Percentiles rank a stretch among this genome's conserved stretches.
phyloP scores from a whole-genome alignment of 1,139 yeast species.

The Geotrichum citri-aurantii region DNA sequence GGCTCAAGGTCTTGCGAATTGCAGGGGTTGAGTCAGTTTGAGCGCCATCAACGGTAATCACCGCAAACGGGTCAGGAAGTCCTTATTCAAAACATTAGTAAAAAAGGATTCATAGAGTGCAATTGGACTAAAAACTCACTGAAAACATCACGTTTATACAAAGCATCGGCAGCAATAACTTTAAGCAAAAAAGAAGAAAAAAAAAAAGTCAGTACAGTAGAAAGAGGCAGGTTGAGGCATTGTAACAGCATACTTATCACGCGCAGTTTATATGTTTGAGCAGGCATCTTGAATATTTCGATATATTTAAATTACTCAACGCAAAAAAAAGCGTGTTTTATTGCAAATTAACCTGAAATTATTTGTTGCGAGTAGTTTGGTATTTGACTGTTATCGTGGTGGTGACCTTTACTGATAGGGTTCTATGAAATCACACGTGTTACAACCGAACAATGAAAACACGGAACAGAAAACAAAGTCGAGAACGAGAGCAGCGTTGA shows the following conservation, averaged over 20 bases:
- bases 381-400: neutral
- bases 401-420: neutral
- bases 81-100: conserved; percentile 21
- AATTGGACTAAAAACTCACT: conserved; percentile 42
- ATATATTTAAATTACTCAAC: neutral
- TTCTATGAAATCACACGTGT: neutral
- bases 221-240: neutral
- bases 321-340: neutral
- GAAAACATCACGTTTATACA: conserved; percentile 90
- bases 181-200: neutral
- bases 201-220: neutral
- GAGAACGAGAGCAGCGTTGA: neutral
- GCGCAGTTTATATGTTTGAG: conserved; percentile 17
- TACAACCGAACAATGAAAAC: neutral
- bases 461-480: neutral
- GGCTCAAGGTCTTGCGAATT: conserved; percentile 88
- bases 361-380: neutral
- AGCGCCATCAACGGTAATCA: conserved; percentile 90
- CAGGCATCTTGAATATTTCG: neutral
- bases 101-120: neutral
- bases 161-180: conserved; percentile 92
- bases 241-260: conserved; percentile 17
- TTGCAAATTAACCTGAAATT: neutral
- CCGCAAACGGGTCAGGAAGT: conserved; percentile 94
- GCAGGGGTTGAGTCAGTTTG: conserved; percentile 94